phyloP scores from a whole-genome alignment of 139 green algal genomes.

The Closterium sp. region DNA sequence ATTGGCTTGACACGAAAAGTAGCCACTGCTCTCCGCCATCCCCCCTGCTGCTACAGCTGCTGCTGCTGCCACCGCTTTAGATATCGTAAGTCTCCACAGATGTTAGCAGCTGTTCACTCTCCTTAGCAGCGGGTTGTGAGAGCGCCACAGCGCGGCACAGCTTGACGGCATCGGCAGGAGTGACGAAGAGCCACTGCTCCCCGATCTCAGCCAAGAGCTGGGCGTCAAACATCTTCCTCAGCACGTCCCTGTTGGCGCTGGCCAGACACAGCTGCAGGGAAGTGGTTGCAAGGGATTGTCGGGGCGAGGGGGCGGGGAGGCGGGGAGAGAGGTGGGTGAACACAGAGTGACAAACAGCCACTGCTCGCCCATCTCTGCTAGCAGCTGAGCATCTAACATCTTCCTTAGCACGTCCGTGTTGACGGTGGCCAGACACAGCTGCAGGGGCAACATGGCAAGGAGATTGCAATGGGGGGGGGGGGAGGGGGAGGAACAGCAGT shows the following conservation, averaged over 20 bases:
- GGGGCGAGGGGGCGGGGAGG: no score
- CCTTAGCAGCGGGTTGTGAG: background rate
- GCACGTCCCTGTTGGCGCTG: background rate
- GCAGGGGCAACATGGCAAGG: no score
- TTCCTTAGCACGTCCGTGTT: background rate
- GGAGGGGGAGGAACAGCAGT: no score
- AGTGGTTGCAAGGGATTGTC: no score
- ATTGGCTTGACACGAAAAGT: no score
- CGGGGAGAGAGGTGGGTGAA: background rate
- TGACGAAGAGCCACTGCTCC: background rate
- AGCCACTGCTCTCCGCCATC: no score
- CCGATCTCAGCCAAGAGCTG: background rate
- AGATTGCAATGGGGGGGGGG: no score
- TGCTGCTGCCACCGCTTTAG: background rate
- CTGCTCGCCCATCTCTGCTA: background rate
- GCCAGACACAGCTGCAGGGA: background rate
- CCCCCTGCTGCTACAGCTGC: no score
- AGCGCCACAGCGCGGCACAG: background rate
- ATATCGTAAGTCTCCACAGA: background rate
- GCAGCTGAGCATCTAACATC: background rate
- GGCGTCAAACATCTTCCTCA: background rate
- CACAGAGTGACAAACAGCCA: background rate
- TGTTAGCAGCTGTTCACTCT: background rate
- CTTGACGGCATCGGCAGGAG: background rate
- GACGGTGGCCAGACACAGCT: background rate